Evolutionary conservation across 2,329 filamentous ascomycete genomes (phyloP), one percentile per base, ranked within the genome.

Genomic region (Septoria petroselini): DNA sequence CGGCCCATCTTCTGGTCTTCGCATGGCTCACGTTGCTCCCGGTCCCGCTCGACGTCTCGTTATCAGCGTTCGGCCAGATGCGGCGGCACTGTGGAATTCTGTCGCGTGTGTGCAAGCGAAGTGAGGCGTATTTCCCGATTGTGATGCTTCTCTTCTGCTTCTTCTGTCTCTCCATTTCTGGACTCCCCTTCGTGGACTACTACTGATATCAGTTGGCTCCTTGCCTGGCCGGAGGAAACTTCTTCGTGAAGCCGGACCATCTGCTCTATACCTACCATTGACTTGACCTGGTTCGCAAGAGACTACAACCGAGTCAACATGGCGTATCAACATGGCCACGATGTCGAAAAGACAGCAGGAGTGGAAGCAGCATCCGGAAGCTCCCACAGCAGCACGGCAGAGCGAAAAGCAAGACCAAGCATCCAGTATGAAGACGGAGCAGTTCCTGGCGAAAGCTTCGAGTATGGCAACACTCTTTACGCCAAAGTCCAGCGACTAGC

Each of bases 401-500:
- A 58, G 53, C 38, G 44, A 15, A 49, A 21, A 14, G 29, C 14
- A 3, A 50, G 43, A 12, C 37, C 54, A 5, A 53, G 41, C 15
- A n/a, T 30, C 30, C 21, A 34, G 5, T 51, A 70, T 40, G 69
- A 70, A 19, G 70, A 71, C 53, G 71, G 71, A 41, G 78, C 77
- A 9, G 77, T 84, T 3, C 73, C 74, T 3, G 79, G 78, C 18
- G 79, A 84, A 60, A 78, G 70, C 54, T 83, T 85, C 58, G 74
- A 76, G 52, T 71, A 78, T 52, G 81, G 81, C 50, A 68, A 79
- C 60, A 73, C 72, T 29, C 60, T 71, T 49, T 82, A 81, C 61
- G 81, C 80, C 14, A 80, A 73, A 62, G 56, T 82, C 0, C 83
- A 85, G 66, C 76, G 81, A 23, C 61, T 86, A 11, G 84, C 83